These are phyloP conservation scores for Crassisporium funariophilum DNA, from an alignment of 768 basidiomycete species.

Conservation along the genomic window DNA sequence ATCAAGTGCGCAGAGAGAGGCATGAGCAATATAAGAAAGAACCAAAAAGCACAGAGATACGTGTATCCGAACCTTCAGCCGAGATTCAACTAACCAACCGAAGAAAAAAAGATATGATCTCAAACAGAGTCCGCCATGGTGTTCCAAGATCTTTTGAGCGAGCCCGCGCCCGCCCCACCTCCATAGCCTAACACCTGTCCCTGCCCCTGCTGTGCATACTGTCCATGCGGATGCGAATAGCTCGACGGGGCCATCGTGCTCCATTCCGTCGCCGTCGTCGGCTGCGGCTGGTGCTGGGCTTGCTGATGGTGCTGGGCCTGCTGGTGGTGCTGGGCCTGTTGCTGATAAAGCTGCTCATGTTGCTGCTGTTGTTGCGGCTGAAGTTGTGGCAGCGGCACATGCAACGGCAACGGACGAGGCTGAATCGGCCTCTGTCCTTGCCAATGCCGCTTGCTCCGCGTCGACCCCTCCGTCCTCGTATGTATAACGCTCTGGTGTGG, in stretches of 20 bases:
- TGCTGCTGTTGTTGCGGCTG: slow-evolving; percentile 1
- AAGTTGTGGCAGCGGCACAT: background rate
- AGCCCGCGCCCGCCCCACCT: too few relatives aligned
- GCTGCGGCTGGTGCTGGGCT: background rate
- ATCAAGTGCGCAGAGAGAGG: too few relatives aligned
- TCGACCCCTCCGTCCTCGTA: too few relatives aligned
- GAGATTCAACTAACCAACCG: too few relatives aligned
- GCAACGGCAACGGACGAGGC: background rate
- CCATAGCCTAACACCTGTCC: background rate
- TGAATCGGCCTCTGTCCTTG: background rate
- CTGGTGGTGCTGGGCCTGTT: slow-evolving; percentile 1
- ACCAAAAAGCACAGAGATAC: too few relatives aligned
- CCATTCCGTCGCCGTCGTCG: background rate
- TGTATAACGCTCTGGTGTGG: too few relatives aligned
- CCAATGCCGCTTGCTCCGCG: too few relatives aligned
- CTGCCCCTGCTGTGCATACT: too few relatives aligned
- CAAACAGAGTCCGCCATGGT: background rate
- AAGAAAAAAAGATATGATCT: too few relatives aligned
- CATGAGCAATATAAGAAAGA: too few relatives aligned
- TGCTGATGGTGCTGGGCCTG: background rate
- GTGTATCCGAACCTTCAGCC: too few relatives aligned
- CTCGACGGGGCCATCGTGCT: slow-evolving; percentile 1
- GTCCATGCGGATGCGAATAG: too few relatives aligned
- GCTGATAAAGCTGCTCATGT: slow-evolving; percentile 10
- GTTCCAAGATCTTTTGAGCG: background rate